phyloP scores from a whole-genome alignment of 768 basidiomycete genomes.

The Coprinopsis strossmayeri region DNA sequence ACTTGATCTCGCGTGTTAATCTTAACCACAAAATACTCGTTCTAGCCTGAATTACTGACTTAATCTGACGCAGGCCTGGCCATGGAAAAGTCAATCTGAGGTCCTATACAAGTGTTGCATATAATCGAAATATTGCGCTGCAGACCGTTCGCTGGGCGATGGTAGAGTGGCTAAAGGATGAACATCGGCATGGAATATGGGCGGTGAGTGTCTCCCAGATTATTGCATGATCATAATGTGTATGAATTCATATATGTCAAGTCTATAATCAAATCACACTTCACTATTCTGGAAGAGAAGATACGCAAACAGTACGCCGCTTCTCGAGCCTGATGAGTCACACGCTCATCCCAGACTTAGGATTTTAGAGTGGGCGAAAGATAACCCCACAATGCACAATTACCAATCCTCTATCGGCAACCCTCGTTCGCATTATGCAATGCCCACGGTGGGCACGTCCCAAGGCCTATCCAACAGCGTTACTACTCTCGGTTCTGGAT shows the following conservation, averaged over 20 bases:
- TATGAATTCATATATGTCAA: background rate
- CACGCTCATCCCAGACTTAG: too few species aligned
- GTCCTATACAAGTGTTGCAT: constrained; percentile 29
- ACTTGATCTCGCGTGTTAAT: background rate
- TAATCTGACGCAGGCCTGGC: constrained; percentile 34
- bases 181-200: constrained; percentile 38
- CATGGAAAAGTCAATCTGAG: constrained; percentile 34
- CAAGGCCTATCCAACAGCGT: too few species aligned
- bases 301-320: constrained; percentile 35
- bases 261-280: constrained; percentile 43
- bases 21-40: background rate
- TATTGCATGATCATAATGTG: background rate
- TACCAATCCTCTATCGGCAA: background rate
- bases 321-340: too few species aligned
- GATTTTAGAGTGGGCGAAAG: constrained; percentile 2
- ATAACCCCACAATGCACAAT: background rate
- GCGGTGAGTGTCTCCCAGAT: constrained; percentile 23
- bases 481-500: too few species aligned
- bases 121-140: constrained; percentile 36
- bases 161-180: constrained; percentile 43
- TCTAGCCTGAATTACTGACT: constrained; percentile 2
- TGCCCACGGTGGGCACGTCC: too few species aligned
- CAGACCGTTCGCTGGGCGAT: constrained; percentile 49
- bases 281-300: constrained; percentile 31
- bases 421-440: too few species aligned